Evolutionary conservation across 1,284 basidiomycete genomes (phyloP).

Genomic region (Rhizoctonia solani): DNA sequence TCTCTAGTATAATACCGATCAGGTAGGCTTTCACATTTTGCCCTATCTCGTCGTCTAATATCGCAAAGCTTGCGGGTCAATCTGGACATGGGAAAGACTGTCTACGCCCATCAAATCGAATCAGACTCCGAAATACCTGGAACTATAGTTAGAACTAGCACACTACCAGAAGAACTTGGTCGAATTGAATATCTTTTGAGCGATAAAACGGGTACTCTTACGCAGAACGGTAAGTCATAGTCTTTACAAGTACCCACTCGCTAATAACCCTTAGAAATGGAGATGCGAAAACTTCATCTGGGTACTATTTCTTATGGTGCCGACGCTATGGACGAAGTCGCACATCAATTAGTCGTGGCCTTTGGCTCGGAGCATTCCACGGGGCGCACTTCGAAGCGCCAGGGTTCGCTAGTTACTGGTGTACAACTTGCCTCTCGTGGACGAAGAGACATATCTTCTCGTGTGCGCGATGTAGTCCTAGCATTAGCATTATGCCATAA

Average conservation of each 20-base stretch:
- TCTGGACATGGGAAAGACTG: conserved; percentile 99
- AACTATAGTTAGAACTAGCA: conserved; percentile 96
- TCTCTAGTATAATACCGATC: conserved; percentile 99
- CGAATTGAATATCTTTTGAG: conserved; percentile 94
- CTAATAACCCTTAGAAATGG: conserved; percentile 77
- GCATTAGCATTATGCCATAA: conserved; percentile 97
- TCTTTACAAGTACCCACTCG: conserved; percentile 9
- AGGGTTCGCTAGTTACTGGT: conserved; percentile 63
- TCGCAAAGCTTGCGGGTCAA: conserved; percentile 86
- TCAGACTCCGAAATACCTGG: conserved; percentile 89
- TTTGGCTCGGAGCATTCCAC: conserved; percentile 57
- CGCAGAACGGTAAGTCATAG: conserved; percentile 80
- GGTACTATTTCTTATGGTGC: conserved; percentile 96
- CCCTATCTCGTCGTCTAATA: background rate
- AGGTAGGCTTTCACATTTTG: conserved; percentile 59
- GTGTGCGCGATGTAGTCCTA: conserved; percentile 92
- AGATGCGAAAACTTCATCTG: conserved; percentile 98
- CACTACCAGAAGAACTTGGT: conserved; percentile 95
- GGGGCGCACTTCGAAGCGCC: conserved; percentile 32
- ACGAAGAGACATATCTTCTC: conserved; percentile 90
- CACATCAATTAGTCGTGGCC: conserved; percentile 80
- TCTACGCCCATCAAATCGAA: conserved; percentile 96
- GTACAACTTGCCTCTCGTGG: conserved; percentile 80
- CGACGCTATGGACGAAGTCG: conserved; percentile 98
- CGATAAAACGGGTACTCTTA: conserved; percentile 98